phyloP scores from a whole-genome alignment of 2,329 filamentous ascomycete genomes.

The Leptographium wingfieldii region DNA sequence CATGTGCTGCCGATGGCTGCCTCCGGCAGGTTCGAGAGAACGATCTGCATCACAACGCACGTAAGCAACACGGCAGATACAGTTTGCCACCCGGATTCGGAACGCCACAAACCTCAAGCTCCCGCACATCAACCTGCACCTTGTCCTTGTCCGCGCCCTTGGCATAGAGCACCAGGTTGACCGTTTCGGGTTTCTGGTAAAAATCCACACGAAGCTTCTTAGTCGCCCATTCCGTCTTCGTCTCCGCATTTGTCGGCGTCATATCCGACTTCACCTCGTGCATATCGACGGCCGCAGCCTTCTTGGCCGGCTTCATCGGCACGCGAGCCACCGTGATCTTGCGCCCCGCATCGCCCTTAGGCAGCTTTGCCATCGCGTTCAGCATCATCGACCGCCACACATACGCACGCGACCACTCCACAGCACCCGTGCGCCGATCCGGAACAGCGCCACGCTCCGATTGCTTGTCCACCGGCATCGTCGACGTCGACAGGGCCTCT shows the following conservation, averaged over 20 bases:
- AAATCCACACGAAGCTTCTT: conserved; percentile 26
- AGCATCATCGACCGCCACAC: conserved; percentile 36
- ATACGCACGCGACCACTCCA: conserved; percentile 28
- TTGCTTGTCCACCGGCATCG: neutral
- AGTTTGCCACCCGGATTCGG: no score
- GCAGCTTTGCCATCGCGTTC: conserved; percentile 28
- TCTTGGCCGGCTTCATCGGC: conserved; percentile 13
- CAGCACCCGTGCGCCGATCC: neutral
- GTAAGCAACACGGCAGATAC: neutral
- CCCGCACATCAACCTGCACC: conserved; percentile 1
- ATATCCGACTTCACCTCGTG: no score
- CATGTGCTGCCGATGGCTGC: conserved; percentile 10
- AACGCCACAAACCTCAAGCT: conserved; percentile 9
- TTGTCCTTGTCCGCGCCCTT: conserved; percentile 22
- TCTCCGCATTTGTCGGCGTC: neutral
- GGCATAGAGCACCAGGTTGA: conserved; percentile 26
- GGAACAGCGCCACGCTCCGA: conserved; percentile 7
- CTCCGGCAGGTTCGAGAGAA: conserved; percentile 8
- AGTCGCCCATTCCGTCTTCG: conserved; percentile 5
- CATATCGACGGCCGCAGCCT: neutral
- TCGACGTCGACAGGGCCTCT: conserved; percentile 17
- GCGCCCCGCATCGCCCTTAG: conserved; percentile 30
- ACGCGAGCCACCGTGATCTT: conserved; percentile 29
- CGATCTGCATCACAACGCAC: neutral
- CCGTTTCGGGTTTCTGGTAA: conserved; percentile 25